Evolutionary conservation across 441 rosid species (phyloP).

Genomic region (Adansonia madagascariensis): DNA sequence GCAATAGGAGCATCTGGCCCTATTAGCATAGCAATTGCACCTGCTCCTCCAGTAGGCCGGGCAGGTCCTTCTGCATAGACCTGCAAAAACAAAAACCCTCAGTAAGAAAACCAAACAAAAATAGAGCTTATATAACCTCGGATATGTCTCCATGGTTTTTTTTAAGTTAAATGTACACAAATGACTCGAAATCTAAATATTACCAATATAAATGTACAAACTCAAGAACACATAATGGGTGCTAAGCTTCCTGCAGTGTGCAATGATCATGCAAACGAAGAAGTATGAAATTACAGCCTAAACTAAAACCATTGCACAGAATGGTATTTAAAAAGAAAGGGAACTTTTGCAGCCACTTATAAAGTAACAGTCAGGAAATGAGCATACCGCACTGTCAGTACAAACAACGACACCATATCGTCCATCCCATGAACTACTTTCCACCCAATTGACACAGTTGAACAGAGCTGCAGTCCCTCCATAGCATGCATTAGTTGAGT

Average conservation of each 20-base stretch:
- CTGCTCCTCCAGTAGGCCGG: conserved; percentile 99
- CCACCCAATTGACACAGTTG: conserved; percentile 98
- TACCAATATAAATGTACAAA: conserved; percentile 1
- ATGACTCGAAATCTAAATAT: conserved; percentile 6
- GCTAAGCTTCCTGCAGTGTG: background rate
- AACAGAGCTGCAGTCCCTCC: conserved; percentile 99
- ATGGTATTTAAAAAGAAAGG: background rate
- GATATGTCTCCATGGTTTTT: background rate
- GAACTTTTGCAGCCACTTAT: background rate
- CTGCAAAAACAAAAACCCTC: conserved; percentile 47
- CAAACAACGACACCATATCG: conserved; percentile 94
- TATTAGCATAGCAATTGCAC: conserved; percentile 84
- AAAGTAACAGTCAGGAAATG: conserved; percentile 19
- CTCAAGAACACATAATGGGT: background rate
- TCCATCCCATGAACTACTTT: conserved; percentile 97
- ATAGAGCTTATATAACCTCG: background rate
- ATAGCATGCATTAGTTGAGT: conserved; percentile 95
- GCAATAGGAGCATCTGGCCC: conserved; percentile 94
- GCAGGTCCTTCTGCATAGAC: conserved; percentile 99
- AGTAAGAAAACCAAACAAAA: conserved; percentile 16
- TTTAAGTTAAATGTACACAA: background rate
- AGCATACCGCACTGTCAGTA: conserved; percentile 94
- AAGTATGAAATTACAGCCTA: background rate
- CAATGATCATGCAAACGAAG: background rate
- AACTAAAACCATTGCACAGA: background rate